phyloP scores from a whole-genome alignment of 2,329 filamentous ascomycete genomes.

The Lecanosticta acicola region DNA sequence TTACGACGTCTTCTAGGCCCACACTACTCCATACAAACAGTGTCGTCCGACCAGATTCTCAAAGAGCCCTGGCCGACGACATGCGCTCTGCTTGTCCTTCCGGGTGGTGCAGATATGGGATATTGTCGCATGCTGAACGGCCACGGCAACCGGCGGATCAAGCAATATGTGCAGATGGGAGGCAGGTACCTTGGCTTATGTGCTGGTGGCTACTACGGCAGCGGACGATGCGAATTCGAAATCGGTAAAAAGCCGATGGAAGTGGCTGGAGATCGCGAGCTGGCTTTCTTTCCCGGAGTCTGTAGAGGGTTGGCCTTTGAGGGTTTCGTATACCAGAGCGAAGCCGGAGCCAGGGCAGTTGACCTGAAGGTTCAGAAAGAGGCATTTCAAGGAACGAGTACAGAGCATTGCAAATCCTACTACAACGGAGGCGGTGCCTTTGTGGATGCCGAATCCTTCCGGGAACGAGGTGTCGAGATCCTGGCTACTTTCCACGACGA shows the following conservation, averaged over 20 bases:
- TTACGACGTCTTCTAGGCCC: slow-evolving; percentile 80
- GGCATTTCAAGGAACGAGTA: slow-evolving; percentile 51
- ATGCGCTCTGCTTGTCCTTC: slow-evolving; percentile 84
- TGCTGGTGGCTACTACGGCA: slow-evolving; percentile 89
- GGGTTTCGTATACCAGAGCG: slow-evolving; percentile 86
- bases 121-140: slow-evolving; percentile 88
- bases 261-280: slow-evolving; percentile 76
- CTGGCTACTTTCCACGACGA: slow-evolving; percentile 73
- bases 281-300: slow-evolving; percentile 80
- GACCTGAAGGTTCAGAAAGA: slow-evolving; percentile 59
- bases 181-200: slow-evolving; percentile 88
- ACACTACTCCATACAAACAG: slow-evolving; percentile 86
- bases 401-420: slow-evolving; percentile 66
- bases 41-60: slow-evolving; percentile 70
- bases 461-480: slow-evolving; percentile 65
- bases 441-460: slow-evolving; percentile 64
- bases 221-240: slow-evolving; percentile 80
- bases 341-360: slow-evolving; percentile 72
- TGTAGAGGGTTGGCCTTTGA: slow-evolving; percentile 82
- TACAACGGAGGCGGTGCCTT: slow-evolving; percentile 96
- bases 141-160: slow-evolving; percentile 75
- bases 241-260: slow-evolving; percentile 74
- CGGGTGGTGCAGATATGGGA: slow-evolving; percentile 86
- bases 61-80: slow-evolving; percentile 87
- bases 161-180: slow-evolving; percentile 76